Base-by-base conservation (phyloP, 345 rosid genomes). In the Gossypium longicalyx region DNA sequence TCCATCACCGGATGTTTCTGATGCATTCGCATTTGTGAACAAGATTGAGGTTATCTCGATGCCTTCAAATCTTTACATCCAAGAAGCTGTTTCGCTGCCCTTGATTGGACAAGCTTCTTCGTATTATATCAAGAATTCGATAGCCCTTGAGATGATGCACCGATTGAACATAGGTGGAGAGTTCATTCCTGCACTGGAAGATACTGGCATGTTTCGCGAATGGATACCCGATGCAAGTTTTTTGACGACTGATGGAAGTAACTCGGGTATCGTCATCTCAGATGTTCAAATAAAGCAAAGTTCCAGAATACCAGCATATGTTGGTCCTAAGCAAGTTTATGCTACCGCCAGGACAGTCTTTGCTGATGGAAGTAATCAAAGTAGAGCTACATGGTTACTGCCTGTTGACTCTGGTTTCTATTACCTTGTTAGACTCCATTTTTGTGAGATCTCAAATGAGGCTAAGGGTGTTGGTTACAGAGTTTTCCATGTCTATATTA, bases 121-220 rank as follows among this genome's bases (percentile, higher is more conserved):
- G 74, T 80, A 82, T 78, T 89, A 91, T 0, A 85, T 72, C 19
- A 52, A 64, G 0, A 41, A 44, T 15, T n/a, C 2, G 12, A 51
- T 60, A 2, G 80, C 70, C 12, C 70, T 94, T 45, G 84, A 92
- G 81, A 86, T 93, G 0, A 85, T 92, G 91, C 78, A 81, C 53
- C 83, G 97, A 66, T 76, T 94, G 25, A 90, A 94, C 64, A 88
- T 90, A 2, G 97, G 83, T 12, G 98, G 98, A 53, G 85, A 82
- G 7, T 83, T 79, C 16, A 87, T 94, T 43, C 67, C 91, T 4
- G 87, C 87, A 0, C 81, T 60, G 23, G 77, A 81, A 25, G 97
- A 94, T 74, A 82, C 94, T 9, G 89, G 85, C 12, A 80, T 81
- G 13, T 79, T 88, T 41, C 67, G 76, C 7, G 74, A 88, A 79